Conservation (phyloP, 1,139 yeast genomes). For the Scheffersomyces parashehatae region DNA sequence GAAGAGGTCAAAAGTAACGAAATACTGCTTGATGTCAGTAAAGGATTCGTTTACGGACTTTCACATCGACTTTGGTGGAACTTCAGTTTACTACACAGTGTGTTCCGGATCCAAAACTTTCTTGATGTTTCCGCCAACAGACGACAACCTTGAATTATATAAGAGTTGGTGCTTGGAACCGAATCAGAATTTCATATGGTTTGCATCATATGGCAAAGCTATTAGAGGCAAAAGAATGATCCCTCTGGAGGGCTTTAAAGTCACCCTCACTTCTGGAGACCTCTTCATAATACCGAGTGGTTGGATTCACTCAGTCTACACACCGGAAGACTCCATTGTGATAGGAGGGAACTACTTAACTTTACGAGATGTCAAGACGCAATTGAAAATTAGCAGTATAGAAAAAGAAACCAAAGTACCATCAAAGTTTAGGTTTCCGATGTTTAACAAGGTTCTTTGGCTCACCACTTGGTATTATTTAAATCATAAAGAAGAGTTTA, state of each 20-base stretch:
- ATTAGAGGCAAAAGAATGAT: slow-evolving; percentile 22
- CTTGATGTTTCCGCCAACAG: slow-evolving; percentile 77
- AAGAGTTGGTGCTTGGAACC: slow-evolving; percentile 71
- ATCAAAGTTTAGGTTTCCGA: slow-evolving; percentile 73
- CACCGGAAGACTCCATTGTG: slow-evolving; percentile 78
- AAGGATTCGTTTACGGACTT: slow-evolving; percentile 81
- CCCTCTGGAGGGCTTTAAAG: slow-evolving; percentile 57
- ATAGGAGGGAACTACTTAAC: slow-evolving; percentile 89
- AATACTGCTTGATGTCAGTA: slow-evolving; percentile 86
- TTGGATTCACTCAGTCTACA: slow-evolving; percentile 90
- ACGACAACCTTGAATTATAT: slow-evolving; percentile 58
- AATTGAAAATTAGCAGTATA: slow-evolving; percentile 58
- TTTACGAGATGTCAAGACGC: slow-evolving; percentile 58
- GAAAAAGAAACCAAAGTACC: slow-evolving; percentile 76
- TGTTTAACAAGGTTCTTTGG: slow-evolving; percentile 73
- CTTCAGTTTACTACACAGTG: slow-evolving; percentile 86
- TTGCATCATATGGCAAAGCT: slow-evolving; percentile 50
- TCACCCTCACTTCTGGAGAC: slow-evolving; percentile 69
- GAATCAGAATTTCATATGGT: slow-evolving; percentile 65
- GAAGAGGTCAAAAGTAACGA: slow-evolving; percentile 68
- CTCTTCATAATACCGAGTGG: slow-evolving; percentile 85
- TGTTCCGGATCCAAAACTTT: slow-evolving; percentile 73
- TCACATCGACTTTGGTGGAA: slow-evolving; percentile 91
- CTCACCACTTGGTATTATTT: slow-evolving; percentile 50
- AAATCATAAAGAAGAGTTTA: slow-evolving; percentile 25